Evolutionary conservation across 768 basidiomycete genomes (phyloP).

Genomic region (Boletellus ananiceps): DNA sequence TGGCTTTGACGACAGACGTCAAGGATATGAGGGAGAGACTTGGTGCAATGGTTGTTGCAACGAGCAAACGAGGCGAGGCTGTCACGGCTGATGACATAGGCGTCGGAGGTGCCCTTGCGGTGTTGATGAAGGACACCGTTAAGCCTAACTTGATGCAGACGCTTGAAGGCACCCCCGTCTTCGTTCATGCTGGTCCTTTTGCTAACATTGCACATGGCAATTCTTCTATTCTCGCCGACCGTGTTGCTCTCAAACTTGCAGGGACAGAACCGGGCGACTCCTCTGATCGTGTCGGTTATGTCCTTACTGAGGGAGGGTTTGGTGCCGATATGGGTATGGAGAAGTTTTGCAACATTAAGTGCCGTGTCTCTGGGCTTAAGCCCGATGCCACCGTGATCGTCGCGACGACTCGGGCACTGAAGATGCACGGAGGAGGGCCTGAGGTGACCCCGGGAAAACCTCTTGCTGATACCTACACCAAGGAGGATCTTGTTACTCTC

Average conservation of each 20-base stretch:
- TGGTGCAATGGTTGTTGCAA: conserved; percentile 96
- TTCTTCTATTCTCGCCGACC: conserved; percentile 97
- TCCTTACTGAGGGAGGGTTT: conserved; percentile 97
- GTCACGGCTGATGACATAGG: conserved; percentile 97
- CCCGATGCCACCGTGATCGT: conserved; percentile 96
- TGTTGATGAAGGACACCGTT: conserved; percentile 97
- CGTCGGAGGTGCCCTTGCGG: conserved; percentile 90
- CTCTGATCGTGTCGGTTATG: conserved; percentile 80
- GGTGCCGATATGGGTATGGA: conserved; percentile 99
- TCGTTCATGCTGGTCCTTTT: conserved; percentile 98
- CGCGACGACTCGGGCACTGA: conserved; percentile 93
- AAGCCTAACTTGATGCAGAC: conserved; percentile 99
- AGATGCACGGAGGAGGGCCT: conserved; percentile 99
- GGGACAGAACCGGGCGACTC: conserved; percentile 91
- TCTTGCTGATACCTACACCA: conserved; percentile 88
- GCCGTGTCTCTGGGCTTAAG: conserved; percentile 84
- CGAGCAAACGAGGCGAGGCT: conserved; percentile 84
- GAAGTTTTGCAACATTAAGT: conserved; percentile 99
- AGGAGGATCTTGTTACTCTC: conserved; percentile 86
- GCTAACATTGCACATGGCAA: conserved; percentile 99
- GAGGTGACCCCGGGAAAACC: conserved; percentile 96
- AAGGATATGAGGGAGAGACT: conserved; percentile 89
- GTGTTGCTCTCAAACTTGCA: conserved; percentile 93
- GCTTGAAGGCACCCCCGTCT: conserved; percentile 96
- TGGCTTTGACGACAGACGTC: conserved; percentile 84